Evolutionary conservation across 1,284 basidiomycete species (phyloP), one percentile per base, ranked within the genome.

Genomic region (Cryptococcus sp.): DNA sequence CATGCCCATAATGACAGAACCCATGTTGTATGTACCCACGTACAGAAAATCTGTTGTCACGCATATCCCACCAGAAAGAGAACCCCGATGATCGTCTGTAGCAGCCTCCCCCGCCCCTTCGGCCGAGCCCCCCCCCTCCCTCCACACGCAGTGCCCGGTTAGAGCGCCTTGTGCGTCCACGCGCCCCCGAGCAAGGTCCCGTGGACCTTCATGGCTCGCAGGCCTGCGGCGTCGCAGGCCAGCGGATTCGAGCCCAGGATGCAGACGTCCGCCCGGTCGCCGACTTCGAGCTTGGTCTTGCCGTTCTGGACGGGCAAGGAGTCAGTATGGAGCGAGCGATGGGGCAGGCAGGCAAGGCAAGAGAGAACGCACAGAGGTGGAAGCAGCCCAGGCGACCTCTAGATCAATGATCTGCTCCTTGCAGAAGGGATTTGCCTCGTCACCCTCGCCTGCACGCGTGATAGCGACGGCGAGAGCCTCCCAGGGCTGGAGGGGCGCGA

Each of bases 401-500:
- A 68, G 35, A 38, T 60, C 60, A 36, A 68, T 63, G 36, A 63
- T 59, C 50, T 66, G 61, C 44, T 63, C 59, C 37, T 54, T 49
- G 43, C 53, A 58, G 47, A 66, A 66, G 1, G 62, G 46, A 15
- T 48, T 46, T 1, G 23, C 18, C 39, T 55, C 58, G 45, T 57
- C 20, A 49, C 37, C 44, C 8, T 23, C 24, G 18, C 54, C 36
- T 9, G 39, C 45, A 6, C 64, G 59, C 20, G 64, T 59, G 21
- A 73, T 56, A 0, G 67, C 71, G 2, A 68, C 69, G 2, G 71
- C 71, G 44, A 75, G 63, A 4, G 67, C 67, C 23, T 70, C 64
- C 70, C 74, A 73, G 16, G 72, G 74, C 40, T 72, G 61, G 6
- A 74, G 52, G 7, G 57, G 62, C 6, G 71, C 67, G 33, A 76